These are phyloP conservation scores for Litchi chinensis DNA, from an alignment of 345 rosid genomes.

Conservation along the genomic window DNA sequence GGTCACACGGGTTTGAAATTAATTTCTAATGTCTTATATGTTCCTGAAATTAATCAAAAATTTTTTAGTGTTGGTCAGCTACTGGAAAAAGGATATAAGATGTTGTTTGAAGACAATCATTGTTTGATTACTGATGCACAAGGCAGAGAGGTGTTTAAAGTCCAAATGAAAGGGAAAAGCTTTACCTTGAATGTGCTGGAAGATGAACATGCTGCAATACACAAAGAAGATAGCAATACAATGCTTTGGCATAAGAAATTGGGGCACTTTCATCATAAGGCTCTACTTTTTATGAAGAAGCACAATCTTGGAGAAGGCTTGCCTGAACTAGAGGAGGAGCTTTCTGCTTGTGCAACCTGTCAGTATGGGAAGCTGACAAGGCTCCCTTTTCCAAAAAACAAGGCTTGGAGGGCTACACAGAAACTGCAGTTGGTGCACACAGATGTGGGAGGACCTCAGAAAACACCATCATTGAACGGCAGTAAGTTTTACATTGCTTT, in stretches of 20 bases:
- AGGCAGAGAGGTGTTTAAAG: constrained; percentile 6
- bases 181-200: too few relatives aligned
- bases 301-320: constrained; percentile 6
- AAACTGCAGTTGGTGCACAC: constrained; percentile 1
- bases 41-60: too few relatives aligned
- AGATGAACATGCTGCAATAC: too few relatives aligned
- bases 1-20: neutral
- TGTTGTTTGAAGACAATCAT: neutral
- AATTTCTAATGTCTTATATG: neutral
- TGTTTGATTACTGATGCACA: constrained; percentile 5
- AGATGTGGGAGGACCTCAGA: neutral
- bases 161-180: neutral
- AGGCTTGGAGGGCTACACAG: constrained; percentile 11
- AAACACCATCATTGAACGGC: too few relatives aligned
- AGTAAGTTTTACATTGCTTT: too few relatives aligned
- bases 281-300: constrained; percentile 4
- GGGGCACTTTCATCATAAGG: constrained; percentile 6
- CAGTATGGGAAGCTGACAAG: constrained; percentile 8
- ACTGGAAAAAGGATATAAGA: neutral
- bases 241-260: constrained; percentile 9
- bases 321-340: constrained; percentile 2
- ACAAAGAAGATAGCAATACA: neutral
- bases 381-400: constrained; percentile 6
- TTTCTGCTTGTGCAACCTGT: constrained; percentile 1
- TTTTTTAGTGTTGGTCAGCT: too few relatives aligned